A percentile compares a stretch with the other conserved stretches of the same genome.
Evolutionary conservation across 2,329 filamentous ascomycete genomes (phyloP).

Genomic region (Stylonectria norvegica): DNA sequence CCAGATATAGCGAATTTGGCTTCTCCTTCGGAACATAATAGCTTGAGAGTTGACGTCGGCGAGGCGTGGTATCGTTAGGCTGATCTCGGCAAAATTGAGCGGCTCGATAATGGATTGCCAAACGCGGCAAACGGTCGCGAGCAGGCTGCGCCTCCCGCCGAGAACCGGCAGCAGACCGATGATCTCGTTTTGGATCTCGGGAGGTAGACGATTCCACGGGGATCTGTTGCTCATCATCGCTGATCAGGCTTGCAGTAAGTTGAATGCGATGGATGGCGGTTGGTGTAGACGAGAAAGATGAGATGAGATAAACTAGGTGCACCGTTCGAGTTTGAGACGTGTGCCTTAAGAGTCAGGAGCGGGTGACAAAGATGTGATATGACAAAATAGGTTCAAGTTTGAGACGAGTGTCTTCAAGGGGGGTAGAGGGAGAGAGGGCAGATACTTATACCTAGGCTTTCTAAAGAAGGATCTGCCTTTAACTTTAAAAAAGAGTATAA

Average conservation of each 20-base stretch:
- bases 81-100: slow-evolving; percentile 27
- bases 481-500: too few relatives aligned
- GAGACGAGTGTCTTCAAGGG: too few relatives aligned
- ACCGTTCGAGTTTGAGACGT: slow-evolving; percentile 6
- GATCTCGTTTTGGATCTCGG: slow-evolving; percentile 16
- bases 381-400: too few relatives aligned
- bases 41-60: slow-evolving; percentile 12
- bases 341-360: too few relatives aligned
- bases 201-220: slow-evolving; percentile 14
- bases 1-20: slow-evolving; percentile 27
- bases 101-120: slow-evolving; percentile 26
- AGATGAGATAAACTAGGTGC: slow-evolving; percentile 8
- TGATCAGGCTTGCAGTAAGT: slow-evolving; percentile 9
- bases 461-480: too few relatives aligned
- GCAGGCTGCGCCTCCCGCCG: slow-evolving; percentile 14
- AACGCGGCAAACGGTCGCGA: slow-evolving; percentile 18
- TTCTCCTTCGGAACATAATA: slow-evolving; percentile 23
- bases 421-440: too few relatives aligned
- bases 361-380: too few relatives aligned
- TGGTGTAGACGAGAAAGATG: slow-evolving; percentile 11
- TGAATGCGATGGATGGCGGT: slow-evolving; percentile 13
- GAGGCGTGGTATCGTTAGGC: slow-evolving; percentile 21
- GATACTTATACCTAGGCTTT: too few relatives aligned
- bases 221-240: slow-evolving; percentile 14
- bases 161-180: slow-evolving; percentile 15